A percentile compares a stretch with the other conserved stretches of the same genome.
phyloP scores from a whole-genome alignment of 2,329 filamentous ascomycete species.

The Epichloe aotearoae region DNA sequence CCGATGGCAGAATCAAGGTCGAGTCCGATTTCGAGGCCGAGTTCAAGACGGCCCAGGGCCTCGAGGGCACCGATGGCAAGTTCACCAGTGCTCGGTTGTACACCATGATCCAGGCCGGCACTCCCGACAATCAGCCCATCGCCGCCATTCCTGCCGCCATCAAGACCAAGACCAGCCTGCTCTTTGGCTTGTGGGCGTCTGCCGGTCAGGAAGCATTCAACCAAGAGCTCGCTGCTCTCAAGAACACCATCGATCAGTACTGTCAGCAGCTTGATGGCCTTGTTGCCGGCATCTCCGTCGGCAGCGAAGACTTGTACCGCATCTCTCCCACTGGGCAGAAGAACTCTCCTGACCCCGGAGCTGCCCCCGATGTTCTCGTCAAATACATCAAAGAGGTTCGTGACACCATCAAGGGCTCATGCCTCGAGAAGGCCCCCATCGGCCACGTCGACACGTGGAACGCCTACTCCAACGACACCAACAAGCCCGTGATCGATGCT shows the following conservation, averaged over 20 bases:
- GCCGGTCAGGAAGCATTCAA: constrained; percentile 47
- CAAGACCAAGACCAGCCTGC: constrained; percentile 60
- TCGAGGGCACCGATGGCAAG: constrained; percentile 46
- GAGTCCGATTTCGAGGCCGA: constrained; percentile 56
- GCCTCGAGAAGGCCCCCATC: constrained; percentile 43
- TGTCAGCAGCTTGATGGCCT: constrained; percentile 50
- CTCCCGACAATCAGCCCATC: constrained; percentile 51
- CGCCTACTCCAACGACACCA: constrained; percentile 59
- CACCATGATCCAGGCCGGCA: constrained; percentile 59
- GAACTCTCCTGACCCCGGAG: constrained; percentile 49
- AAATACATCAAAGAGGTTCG: constrained; percentile 60
- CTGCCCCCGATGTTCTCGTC: constrained; percentile 47
- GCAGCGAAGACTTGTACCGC: constrained; percentile 78
- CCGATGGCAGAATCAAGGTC: constrained; percentile 43
- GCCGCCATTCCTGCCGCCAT: constrained; percentile 73
- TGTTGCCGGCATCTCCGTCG: constrained; percentile 73
- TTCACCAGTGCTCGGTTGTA: constrained; percentile 63
- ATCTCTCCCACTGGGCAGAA: constrained; percentile 55
- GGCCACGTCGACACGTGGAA: constrained; percentile 91
- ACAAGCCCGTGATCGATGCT: constrained; percentile 54
- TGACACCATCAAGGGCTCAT: constrained; percentile 47
- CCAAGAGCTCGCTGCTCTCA: constrained; percentile 64
- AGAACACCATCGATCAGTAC: constrained; percentile 54
- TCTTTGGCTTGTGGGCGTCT: constrained; percentile 77
- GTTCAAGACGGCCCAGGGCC: constrained; percentile 51